phyloP scores from a whole-genome alignment of 495 filamentous ascomycete genomes.

The Lepidopterella palustris region DNA sequence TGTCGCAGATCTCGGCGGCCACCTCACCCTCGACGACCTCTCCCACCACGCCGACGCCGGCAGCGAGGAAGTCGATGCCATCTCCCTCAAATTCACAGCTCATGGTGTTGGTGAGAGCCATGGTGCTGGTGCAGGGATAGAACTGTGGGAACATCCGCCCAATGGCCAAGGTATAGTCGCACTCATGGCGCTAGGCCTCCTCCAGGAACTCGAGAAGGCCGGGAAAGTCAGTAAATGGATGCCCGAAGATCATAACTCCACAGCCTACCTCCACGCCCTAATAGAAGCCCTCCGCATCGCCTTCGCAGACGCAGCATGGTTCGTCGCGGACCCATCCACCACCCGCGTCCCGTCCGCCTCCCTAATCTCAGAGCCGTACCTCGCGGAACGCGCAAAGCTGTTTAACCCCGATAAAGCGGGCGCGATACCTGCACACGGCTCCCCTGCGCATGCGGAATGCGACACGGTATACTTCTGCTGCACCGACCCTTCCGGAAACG shows the following conservation, averaged over 20 bases:
- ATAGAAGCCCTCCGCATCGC: conserved; percentile 88
- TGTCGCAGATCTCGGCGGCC: conserved; percentile 66
- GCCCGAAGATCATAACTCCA: conserved; percentile 64
- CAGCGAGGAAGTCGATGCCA: conserved; percentile 72
- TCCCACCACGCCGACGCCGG: conserved; percentile 64
- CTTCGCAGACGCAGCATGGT: conserved; percentile 88
- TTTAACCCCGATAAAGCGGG: conserved; percentile 57
- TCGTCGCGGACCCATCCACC: conserved; percentile 73
- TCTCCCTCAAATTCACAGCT: conserved; percentile 69
- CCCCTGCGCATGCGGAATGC: conserved; percentile 59
- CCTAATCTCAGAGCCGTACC: conserved; percentile 56
- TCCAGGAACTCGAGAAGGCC: conserved; percentile 71
- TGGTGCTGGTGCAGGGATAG: conserved; percentile 54
- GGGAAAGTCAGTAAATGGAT: conserved; percentile 65
- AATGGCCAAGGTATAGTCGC: conserved; percentile 96
- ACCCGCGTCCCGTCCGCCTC: conserved; percentile 56
- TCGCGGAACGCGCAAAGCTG: conserved; percentile 60
- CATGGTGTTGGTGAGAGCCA: conserved; percentile 51
- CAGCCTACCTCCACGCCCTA: conserved; percentile 71
- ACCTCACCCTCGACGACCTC: conserved; percentile 73
- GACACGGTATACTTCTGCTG: conserved; percentile 94
- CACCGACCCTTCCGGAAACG: conserved; percentile 77
- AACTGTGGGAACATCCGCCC: conserved; percentile 96
- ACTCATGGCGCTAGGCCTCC: conserved; percentile 84
- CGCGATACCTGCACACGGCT: conserved; percentile 55